A percentile compares a stretch with the other conserved stretches of the same genome.
These are phyloP conservation scores for Backusella parvicylindrica DNA, from an alignment of 192 early-diverging fungal species.

Conservation along the genomic window DNA sequence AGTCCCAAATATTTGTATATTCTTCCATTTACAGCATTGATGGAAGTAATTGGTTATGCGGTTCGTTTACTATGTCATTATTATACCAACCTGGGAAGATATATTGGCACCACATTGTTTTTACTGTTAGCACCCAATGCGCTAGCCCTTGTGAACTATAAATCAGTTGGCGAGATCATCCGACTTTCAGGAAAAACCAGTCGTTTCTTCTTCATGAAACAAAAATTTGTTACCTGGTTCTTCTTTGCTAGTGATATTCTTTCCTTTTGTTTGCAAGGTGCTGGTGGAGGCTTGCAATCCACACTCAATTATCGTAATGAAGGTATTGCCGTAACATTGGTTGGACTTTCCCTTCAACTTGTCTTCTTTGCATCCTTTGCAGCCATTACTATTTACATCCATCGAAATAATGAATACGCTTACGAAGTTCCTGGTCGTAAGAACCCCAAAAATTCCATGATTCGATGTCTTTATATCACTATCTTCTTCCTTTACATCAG, in stretches of 20 bases:
- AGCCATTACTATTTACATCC: not conserved
- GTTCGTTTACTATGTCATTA: slow-evolving; percentile 34
- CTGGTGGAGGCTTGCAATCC: not conserved
- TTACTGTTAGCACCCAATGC: slow-evolving; percentile 46
- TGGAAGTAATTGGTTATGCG: slow-evolving; percentile 38
- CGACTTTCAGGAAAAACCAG: slow-evolving; percentile 8
- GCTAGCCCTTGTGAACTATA: slow-evolving; percentile 45
- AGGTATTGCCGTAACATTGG: slow-evolving; percentile 5
- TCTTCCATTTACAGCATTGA: slow-evolving; percentile 27
- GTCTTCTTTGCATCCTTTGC: slow-evolving; percentile 6
- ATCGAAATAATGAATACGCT: not conserved
- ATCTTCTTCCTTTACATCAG: not conserved
- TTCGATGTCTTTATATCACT: not conserved
- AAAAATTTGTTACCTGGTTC: slow-evolving; percentile 43
- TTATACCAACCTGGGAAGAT: slow-evolving; percentile 34
- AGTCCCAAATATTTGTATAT: slow-evolving; percentile 6
- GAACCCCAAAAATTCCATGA: not conserved
- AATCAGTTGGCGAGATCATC: slow-evolving; percentile 36
- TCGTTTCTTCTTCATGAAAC: slow-evolving; percentile 27
- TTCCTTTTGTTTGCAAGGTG: slow-evolving; percentile 37
- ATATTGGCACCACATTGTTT: slow-evolving; percentile 34
- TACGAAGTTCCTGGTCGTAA: not conserved
- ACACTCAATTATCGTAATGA: not conserved
- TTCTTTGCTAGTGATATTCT: slow-evolving; percentile 48
- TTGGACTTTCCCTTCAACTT: not conserved